These are phyloP conservation scores for Gossypium trilobum DNA, from an alignment of 441 rosid genomes.

Conservation along the genomic window DNA sequence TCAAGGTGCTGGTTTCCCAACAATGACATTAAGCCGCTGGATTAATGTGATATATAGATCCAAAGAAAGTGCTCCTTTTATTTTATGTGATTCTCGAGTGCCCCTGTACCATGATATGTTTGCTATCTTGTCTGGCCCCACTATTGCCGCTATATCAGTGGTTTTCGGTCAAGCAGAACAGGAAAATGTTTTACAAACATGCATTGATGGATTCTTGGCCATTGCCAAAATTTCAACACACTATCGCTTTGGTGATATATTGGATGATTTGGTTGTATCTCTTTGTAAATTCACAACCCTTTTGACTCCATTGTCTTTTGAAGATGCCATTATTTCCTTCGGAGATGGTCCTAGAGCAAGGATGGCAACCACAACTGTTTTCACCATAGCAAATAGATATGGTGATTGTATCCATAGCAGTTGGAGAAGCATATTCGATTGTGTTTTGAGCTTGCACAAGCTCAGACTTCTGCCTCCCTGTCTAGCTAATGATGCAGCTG, in stretches of 20 bases:
- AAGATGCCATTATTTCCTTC: conserved; percentile 50
- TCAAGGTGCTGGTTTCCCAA: conserved; percentile 45
- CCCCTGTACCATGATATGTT: conserved; percentile 60
- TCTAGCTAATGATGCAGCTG: conserved; percentile 55
- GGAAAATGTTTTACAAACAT: conserved; percentile 55
- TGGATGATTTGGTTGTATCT: conserved; percentile 61
- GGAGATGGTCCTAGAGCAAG: conserved; percentile 56
- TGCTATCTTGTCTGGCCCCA: conserved; percentile 52
- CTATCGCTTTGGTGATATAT: conserved; percentile 44
- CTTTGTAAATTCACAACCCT: conserved; percentile 65
- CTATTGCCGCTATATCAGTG: conserved; percentile 66
- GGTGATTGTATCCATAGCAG: conserved; percentile 58
- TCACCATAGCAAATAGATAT: conserved; percentile 52
- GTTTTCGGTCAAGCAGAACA: conserved; percentile 66
- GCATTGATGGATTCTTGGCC: conserved; percentile 64
- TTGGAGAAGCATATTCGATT: conserved; percentile 59
- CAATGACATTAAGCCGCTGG: conserved; percentile 62
- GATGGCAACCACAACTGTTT: conserved; percentile 57
- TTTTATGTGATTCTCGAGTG: conserved; percentile 43
- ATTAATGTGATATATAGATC: conserved; percentile 59
- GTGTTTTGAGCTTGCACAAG: conserved; percentile 53
- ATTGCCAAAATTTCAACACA: conserved; percentile 58
- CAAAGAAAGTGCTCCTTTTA: conserved; percentile 49
- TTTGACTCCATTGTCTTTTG: conserved; percentile 36
- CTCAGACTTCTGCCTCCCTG: conserved; percentile 59